Conservation (phyloP, 2,329 filamentous ascomycete species). For the Fusarium tricinctum region DNA sequence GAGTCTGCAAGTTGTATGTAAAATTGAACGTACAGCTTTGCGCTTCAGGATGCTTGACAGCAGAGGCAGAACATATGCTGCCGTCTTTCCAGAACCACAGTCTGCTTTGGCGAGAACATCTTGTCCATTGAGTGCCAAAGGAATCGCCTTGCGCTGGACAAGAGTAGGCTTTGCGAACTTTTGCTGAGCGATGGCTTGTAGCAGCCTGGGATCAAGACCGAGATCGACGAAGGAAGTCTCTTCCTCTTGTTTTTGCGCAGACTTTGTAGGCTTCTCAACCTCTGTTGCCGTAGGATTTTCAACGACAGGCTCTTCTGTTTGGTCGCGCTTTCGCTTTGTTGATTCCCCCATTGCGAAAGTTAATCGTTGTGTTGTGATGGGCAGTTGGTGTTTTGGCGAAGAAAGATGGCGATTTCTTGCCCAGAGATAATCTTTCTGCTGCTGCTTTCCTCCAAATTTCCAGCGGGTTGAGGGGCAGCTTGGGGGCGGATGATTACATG, state of each 20-base stretch:
- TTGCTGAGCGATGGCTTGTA: constrained; percentile 88
- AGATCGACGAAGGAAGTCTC: constrained; percentile 78
- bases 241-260: constrained; percentile 42
- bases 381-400: constrained; percentile 25
- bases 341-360: constrained; percentile 54
- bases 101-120: constrained; percentile 94
- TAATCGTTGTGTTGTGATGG: constrained; percentile 46
- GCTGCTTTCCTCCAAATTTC: constrained; percentile 49
- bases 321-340: constrained; percentile 73
- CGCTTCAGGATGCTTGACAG: constrained; percentile 85
- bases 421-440: constrained; percentile 36
- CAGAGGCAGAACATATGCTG: constrained; percentile 93
- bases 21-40: constrained; percentile 69
- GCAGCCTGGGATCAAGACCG: constrained; percentile 84
- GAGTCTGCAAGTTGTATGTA: not conserved
- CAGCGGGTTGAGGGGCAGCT: constrained; percentile 47
- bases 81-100: constrained; percentile 96
- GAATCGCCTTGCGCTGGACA: constrained; percentile 89
- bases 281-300: constrained; percentile 48
- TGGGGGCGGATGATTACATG: constrained; percentile 23
- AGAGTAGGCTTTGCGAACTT: constrained; percentile 89
- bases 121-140: constrained; percentile 86
- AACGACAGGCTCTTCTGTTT: constrained; percentile 63
- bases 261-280: constrained; percentile 47
- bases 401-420: constrained; percentile 43